Conservation (phyloP, 2,329 filamentous ascomycete species). For the Anthostomella pinea region DNA sequence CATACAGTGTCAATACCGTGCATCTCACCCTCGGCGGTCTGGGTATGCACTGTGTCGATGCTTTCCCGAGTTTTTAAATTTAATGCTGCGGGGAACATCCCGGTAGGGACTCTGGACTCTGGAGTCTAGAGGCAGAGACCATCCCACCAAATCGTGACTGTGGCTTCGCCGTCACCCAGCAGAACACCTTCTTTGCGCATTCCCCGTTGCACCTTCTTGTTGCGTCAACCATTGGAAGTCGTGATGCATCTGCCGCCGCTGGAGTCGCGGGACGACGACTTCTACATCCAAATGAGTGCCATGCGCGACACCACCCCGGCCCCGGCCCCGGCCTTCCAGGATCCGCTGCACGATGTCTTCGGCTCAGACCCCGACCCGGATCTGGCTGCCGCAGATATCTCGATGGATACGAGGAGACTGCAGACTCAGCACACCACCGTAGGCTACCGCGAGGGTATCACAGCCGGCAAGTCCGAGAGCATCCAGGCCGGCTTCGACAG, state of each 20-base stretch:
- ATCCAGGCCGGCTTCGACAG: slow-evolving; percentile 91
- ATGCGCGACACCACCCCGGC: not conserved
- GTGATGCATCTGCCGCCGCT: slow-evolving; percentile 18
- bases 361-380: slow-evolving; percentile 8
- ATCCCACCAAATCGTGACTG: not conserved
- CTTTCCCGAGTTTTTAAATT: too few species aligned
- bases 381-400: slow-evolving; percentile 31
- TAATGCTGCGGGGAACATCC: too few species aligned
- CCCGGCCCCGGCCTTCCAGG: slow-evolving; percentile 1
- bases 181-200: not conserved
- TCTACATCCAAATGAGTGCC: slow-evolving; percentile 11
- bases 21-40: too few species aligned
- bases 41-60: too few species aligned
- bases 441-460: slow-evolving; percentile 87
- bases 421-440: slow-evolving; percentile 75
- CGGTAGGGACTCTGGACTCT: too few species aligned
- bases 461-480: slow-evolving; percentile 68
- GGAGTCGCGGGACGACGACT: slow-evolving; percentile 12
- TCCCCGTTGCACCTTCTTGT: too few species aligned
- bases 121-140: not conserved
- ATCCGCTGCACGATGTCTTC: slow-evolving; percentile 14
- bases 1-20: too few species aligned
- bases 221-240: too few species aligned
- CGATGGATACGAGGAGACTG: slow-evolving; percentile 69
- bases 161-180: too few species aligned